phyloP scores from a whole-genome alignment of 192 early-diverging fungal genomes.

The Entomortierella parvispora region DNA sequence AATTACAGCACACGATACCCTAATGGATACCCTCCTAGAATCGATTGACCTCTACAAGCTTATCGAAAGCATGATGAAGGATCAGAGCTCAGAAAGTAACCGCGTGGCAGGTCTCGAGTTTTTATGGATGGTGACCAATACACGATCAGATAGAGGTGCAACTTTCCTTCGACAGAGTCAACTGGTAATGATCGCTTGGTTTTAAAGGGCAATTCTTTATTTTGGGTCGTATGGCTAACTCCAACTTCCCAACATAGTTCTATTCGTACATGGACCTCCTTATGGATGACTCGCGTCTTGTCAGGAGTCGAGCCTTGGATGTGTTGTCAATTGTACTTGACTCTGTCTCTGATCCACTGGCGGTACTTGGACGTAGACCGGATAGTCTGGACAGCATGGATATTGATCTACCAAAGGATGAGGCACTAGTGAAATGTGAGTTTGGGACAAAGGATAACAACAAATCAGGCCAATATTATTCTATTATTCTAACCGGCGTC shows the following conservation, averaged over 20 bases:
- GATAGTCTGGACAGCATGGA: constrained; percentile 21
- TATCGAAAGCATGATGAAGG: constrained; percentile 45
- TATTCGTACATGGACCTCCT: constrained; percentile 47
- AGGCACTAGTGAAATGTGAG: constrained; percentile 33
- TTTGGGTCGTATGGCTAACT: too few relatives aligned
- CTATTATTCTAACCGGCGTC: neutral
- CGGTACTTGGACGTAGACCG: constrained; percentile 20
- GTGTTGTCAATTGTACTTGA: constrained; percentile 55
- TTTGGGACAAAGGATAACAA: neutral
- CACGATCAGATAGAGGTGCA: constrained; percentile 29
- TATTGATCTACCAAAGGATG: constrained; percentile 24
- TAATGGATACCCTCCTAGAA: constrained; percentile 43
- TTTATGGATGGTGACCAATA: constrained; percentile 53
- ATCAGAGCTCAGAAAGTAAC: constrained; percentile 33
- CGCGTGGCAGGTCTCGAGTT: constrained; percentile 58
- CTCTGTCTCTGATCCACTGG: constrained; percentile 50
- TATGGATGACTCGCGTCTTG: constrained; percentile 45
- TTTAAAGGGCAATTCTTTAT: too few relatives aligned
- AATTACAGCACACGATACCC: constrained; percentile 23
- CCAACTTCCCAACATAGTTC: constrained; percentile 5
- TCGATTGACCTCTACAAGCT: constrained; percentile 49
- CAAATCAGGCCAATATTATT: too few relatives aligned
- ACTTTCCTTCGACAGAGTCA: constrained; percentile 52
- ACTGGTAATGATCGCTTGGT: constrained; percentile 36
- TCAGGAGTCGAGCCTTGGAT: constrained; percentile 56